Conservation (phyloP, 306 rosid genomes). For the Cucurbita ficifolia region DNA sequence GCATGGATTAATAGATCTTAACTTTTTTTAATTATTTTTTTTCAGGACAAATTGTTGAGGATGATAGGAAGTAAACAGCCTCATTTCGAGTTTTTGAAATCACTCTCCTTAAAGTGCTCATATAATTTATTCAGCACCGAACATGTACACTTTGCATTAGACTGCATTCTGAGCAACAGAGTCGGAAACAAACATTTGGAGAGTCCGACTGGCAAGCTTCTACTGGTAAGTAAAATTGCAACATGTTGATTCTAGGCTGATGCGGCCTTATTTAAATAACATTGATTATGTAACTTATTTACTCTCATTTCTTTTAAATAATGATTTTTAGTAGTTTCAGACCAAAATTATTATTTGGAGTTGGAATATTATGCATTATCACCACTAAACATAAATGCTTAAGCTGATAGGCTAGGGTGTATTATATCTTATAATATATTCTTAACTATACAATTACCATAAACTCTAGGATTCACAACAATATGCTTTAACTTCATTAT, state of each 20-base stretch:
- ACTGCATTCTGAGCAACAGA: slow-evolving; percentile 27
- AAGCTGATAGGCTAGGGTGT: background rate
- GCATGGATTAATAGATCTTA: background rate
- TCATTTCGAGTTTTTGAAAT: slow-evolving; percentile 43
- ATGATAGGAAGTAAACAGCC: slow-evolving; percentile 44
- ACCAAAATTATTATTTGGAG: background rate
- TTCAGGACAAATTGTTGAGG: slow-evolving; percentile 51
- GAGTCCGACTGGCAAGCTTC: slow-evolving; percentile 54
- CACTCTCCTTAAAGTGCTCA: slow-evolving; percentile 69
- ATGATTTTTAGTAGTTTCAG: background rate
- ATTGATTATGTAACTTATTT: background rate
- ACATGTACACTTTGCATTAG: slow-evolving; percentile 41
- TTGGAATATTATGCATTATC: background rate
- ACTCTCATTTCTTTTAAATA: background rate
- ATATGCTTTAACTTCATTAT: background rate
- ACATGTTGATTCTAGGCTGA: slow-evolving; percentile 3
- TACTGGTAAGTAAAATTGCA: slow-evolving; percentile 41
- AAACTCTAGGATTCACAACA: background rate
- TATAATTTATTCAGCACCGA: slow-evolving; percentile 62
- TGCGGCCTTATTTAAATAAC: background rate
- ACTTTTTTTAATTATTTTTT: background rate
- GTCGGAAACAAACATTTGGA: slow-evolving; percentile 29
- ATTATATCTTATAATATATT: no score
- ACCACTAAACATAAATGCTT: background rate
- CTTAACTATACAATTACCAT: background rate